Evolutionary conservation across 75 land plant species (phyloP), one percentile per base, ranked within the genome.

Genomic region (Picea sitchensis): DNA sequence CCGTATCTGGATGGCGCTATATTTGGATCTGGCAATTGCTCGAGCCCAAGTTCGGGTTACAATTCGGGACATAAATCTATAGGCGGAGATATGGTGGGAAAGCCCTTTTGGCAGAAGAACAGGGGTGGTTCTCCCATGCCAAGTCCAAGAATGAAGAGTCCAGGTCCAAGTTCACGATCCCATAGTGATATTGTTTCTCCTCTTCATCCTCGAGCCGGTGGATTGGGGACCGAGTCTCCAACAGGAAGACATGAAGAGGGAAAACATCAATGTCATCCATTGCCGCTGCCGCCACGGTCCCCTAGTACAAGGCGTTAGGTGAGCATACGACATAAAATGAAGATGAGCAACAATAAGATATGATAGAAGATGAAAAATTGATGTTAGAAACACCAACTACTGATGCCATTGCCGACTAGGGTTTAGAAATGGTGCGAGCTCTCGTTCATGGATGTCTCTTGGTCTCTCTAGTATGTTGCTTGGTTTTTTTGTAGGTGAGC

Each of bases 151-250:
- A 57, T 83, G 20, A 83, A 81, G 82, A 87, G 90, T 65, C 88
- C 90, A 15, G 82, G 82, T 54, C 88, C 91, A 58, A 83, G 87
- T 14, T 78, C 88, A 15, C 73, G 86, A 54, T 57, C 79, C 0
- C 76, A 77, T 7, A 83, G 87, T 74, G 61, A 80, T 47, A 60
- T 87, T 13, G 73, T 84, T 30, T 90, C 98, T 58, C 98, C 93
- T 63, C 73, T 92, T 58, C 91, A 87, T 82, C 81, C 85, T 31
- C 86, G 87, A 17, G 79, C 84, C 23, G 60, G 65, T 61, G 76
- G 77, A 26, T 14, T 77, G 26, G 86, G 73, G 69, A 75, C 85
- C 0, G 93, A 89, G 13, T 84, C 94, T 58, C 85, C 86, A 56
- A 77, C 80, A 0, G 79, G 75, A 30, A 87, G 73, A 76, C 81